phyloP scores from a whole-genome alignment of 2,329 filamentous ascomycete genomes.

The Chrysosporium queenslandicum region DNA sequence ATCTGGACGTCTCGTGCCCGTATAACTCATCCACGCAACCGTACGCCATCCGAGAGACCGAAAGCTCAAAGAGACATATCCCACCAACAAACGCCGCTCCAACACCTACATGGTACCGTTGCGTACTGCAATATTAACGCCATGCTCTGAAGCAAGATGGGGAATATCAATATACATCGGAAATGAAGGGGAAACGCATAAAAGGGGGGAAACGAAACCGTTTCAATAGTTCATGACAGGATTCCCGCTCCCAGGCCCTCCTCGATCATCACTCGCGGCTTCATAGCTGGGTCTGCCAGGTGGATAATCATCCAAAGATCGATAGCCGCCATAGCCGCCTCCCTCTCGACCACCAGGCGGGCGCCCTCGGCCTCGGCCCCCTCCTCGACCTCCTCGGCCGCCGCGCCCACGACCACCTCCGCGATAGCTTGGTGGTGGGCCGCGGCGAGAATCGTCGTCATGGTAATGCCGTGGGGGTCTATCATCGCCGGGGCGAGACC shows the following conservation, averaged over 20 bases:
- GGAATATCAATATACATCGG: not conserved
- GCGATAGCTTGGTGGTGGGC: slow-evolving; percentile 18
- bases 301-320: slow-evolving; percentile 54
- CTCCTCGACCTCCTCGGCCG: slow-evolving; percentile 37
- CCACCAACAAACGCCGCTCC: not conserved
- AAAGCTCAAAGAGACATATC: not conserved
- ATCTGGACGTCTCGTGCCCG: no score
- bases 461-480: slow-evolving; percentile 24
- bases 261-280: slow-evolving; percentile 24
- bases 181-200: not conserved
- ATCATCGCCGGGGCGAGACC: slow-evolving; percentile 25
- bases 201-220: not conserved
- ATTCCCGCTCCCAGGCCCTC: slow-evolving; percentile 21
- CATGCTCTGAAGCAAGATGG: not conserved
- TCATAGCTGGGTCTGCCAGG: slow-evolving; percentile 24
- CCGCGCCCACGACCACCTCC: slow-evolving; percentile 31
- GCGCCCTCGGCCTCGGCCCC: slow-evolving; percentile 33
- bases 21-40: not conserved
- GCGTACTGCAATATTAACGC: not conserved
- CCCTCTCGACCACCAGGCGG: slow-evolving; percentile 39
- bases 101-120: not conserved
- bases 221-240: slow-evolving; percentile 35
- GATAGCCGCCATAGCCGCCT: slow-evolving; percentile 48
- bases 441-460: slow-evolving; percentile 35
- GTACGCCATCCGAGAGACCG: not conserved